Evolutionary conservation across 2,329 filamentous ascomycete species (phyloP).

Genomic region (Capronia americana): DNA sequence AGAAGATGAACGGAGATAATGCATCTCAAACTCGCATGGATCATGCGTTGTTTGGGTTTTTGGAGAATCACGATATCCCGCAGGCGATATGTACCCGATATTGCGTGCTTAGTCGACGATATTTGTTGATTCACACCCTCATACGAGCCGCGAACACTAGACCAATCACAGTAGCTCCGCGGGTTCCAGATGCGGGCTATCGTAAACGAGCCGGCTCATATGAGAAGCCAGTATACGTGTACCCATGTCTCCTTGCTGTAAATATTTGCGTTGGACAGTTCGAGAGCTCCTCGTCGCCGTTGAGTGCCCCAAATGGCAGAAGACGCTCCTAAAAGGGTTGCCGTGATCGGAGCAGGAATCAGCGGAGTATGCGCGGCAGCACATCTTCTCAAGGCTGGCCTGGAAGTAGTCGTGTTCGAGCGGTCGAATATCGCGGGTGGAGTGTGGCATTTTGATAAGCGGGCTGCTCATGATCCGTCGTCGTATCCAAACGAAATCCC

Average conservation of each 20-base stretch:
- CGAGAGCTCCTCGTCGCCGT: neutral
- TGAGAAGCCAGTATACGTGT: neutral
- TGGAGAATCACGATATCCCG: conserved; percentile 8
- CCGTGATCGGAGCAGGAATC: conserved; percentile 60
- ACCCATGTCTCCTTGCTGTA: neutral
- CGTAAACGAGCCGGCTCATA: neutral
- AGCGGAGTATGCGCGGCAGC: conserved; percentile 57
- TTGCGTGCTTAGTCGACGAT: conserved; percentile 15
- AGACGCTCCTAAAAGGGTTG: conserved; percentile 45
- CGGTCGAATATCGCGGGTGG: conserved; percentile 60
- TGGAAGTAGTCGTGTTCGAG: conserved; percentile 63
- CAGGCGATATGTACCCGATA: neutral
- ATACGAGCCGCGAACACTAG: neutral
- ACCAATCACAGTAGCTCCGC: neutral
- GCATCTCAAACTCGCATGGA: neutral
- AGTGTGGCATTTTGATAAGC: conserved; percentile 63
- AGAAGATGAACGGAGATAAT: neutral
- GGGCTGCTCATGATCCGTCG: conserved; percentile 55
- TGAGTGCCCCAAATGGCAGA: conserved; percentile 14
- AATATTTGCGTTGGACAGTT: neutral
- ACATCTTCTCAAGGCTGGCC: conserved; percentile 53
- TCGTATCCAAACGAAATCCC: conserved; percentile 52
- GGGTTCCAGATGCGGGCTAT: neutral
- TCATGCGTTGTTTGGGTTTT: neutral
- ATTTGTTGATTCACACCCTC: conserved; percentile 19